These are phyloP conservation scores for Paracoccidioides brasiliensis DNA, from an alignment of 2,329 filamentous ascomycete species.

Conservation along the genomic window DNA sequence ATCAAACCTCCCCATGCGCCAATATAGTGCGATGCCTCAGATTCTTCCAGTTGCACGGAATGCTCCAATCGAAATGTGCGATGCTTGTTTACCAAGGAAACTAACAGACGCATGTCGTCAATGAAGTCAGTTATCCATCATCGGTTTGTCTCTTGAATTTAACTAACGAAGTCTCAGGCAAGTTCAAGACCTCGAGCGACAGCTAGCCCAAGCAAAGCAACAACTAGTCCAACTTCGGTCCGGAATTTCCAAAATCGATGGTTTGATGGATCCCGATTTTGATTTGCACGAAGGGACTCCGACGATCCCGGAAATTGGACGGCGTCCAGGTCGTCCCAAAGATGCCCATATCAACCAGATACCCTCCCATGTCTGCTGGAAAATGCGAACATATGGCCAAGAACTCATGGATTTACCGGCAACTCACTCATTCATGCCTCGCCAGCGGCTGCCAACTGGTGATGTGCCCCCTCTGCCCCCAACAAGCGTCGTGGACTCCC, in stretches of 20 bases:
- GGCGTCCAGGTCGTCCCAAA: conserved; percentile 51
- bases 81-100: conserved; percentile 98
- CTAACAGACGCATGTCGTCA: conserved; percentile 94
- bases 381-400: conserved; percentile 58
- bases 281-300: conserved; percentile 31
- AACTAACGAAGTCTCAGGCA: conserved; percentile 39
- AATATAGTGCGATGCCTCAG: conserved; percentile 74
- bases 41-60: conserved; percentile 91
- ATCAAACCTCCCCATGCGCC: neutral
- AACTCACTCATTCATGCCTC: conserved; percentile 46
- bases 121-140: conserved; percentile 50
- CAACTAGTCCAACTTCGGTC: conserved; percentile 65
- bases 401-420: conserved; percentile 71
- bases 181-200: conserved; percentile 90
- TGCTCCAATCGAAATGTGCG: conserved; percentile 94
- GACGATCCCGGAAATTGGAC: conserved; percentile 52
- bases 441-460: conserved; percentile 35
- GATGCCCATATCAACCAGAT: conserved; percentile 50
- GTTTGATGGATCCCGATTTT: conserved; percentile 32
- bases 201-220: conserved; percentile 65
- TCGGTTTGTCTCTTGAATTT: conserved; percentile 3
- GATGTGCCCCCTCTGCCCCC: conserved; percentile 55
- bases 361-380: conserved; percentile 56
- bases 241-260: conserved; percentile 41
- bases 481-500: conserved; percentile 53